phyloP scores from a whole-genome alignment of 495 filamentous ascomycete species.

The Hypoxylon fragiforme region DNA sequence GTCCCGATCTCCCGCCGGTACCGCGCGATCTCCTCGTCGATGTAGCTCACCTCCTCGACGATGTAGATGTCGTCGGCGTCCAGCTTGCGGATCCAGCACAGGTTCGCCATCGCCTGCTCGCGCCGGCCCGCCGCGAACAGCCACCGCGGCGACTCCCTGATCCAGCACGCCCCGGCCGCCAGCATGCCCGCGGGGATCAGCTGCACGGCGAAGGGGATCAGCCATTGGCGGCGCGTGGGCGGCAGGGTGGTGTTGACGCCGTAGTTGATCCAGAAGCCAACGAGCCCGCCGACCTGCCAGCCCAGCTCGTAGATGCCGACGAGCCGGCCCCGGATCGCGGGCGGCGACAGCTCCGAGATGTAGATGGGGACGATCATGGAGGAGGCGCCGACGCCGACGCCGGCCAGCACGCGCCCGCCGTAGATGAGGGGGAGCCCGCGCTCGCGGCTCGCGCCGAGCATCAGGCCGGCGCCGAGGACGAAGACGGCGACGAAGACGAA shows the following conservation, averaged over 20 bases:
- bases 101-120: constrained; percentile 8
- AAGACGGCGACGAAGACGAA: no score
- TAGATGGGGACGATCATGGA: constrained; percentile 47
- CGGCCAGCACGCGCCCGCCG: constrained; percentile 27
- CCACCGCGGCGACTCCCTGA: constrained; percentile 53
- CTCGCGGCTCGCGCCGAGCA: no score
- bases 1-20: no score
- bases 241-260: constrained; percentile 50
- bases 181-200: constrained; percentile 57
- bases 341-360: constrained; percentile 47
- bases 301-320: constrained; percentile 40
- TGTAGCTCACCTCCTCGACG: not conserved
- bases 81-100: constrained; percentile 20
- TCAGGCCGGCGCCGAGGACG: no score
- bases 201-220: constrained; percentile 62
- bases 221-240: constrained; percentile 52
- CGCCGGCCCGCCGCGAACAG: constrained; percentile 43
- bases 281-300: constrained; percentile 19
- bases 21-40: constrained; percentile 20
- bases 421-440: constrained; percentile 23
- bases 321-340: constrained; percentile 46
- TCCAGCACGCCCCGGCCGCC: constrained; percentile 53
- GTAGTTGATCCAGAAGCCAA: constrained; percentile 56
- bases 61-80: constrained; percentile 9
- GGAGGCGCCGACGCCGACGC: constrained; percentile 43